These are phyloP conservation scores for Eucalyptus curtisii DNA, from an alignment of 345 rosid genomes.

Conservation along the genomic window DNA sequence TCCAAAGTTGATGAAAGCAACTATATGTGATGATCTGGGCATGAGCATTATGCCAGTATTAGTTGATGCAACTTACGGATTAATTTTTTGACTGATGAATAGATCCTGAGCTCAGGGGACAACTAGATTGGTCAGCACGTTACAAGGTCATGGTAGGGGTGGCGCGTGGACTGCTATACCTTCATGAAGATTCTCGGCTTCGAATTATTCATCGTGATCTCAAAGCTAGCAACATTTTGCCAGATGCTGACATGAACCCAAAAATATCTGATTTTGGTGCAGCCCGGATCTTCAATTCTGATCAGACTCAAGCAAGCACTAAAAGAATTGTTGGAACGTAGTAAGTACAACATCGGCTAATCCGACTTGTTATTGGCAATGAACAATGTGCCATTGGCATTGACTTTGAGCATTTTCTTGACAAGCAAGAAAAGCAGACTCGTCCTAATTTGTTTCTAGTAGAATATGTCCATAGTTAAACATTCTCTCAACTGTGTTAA, in stretches of 20 bases:
- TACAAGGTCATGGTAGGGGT: slow-evolving; percentile 20
- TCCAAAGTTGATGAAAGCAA: neutral
- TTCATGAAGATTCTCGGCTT: slow-evolving; percentile 41
- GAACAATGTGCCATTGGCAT: neutral
- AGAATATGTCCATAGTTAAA: neutral
- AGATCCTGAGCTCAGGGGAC: slow-evolving; percentile 20
- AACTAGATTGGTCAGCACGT: slow-evolving; percentile 35
- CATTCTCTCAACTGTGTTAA: neutral
- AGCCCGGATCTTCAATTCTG: slow-evolving; percentile 33
- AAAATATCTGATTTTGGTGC: slow-evolving; percentile 66
- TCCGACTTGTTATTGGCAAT: neutral
- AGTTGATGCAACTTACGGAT: neutral
- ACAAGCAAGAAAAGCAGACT: neutral
- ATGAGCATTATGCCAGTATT: neutral
- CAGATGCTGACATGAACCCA: slow-evolving; percentile 45
- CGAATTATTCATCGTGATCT: slow-evolving; percentile 58
- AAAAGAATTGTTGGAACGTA: slow-evolving; percentile 37
- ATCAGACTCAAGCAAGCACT: slow-evolving; percentile 22
- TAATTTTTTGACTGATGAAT: neutral
- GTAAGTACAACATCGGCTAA: slow-evolving; percentile 16
- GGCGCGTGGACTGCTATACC: slow-evolving; percentile 15
- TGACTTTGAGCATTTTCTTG: neutral
- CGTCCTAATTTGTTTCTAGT: neutral
- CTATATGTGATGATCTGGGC: neutral
- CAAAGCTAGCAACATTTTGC: slow-evolving; percentile 39